Evolutionary conservation across 345 rosid genomes (phyloP), one percentile per base, ranked within the genome.

Genomic region (Salix brachista): DNA sequence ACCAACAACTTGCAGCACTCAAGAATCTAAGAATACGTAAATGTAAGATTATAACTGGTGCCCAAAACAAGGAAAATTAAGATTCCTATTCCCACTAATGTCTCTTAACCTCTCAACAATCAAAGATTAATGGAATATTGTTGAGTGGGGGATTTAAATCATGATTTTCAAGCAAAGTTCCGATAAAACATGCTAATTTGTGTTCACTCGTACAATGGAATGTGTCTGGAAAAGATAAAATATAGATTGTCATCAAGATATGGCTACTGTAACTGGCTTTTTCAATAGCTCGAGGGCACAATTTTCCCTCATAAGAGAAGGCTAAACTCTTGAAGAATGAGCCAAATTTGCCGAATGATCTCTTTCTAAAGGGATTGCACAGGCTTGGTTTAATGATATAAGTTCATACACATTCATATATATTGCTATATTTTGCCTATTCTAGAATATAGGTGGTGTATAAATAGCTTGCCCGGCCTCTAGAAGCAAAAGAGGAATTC

Each of bases 21-120:
- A 6, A 50, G n/a, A 52, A 52, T 52, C 58, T 6, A 19, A 5
- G 58, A 52, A 18, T 17, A 2, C 23, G 50, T 3, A 46, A 46
- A 11, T 14, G 50, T 3, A 46, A 46, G 17, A 46, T 46, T 46
- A 46, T 46, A 46, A 46, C 3, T 7, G 7, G 9, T 52, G 23
- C 37, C 21, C 56, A 69, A 2, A 71, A 11, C 11, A 34, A 14
- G 16, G 34, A 23, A 41, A 60, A 58, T 72, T 58, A 58, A 44
- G 69, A 74, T 74, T 74, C 77, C 19, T 64, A 56, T 5, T 10
- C 39, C 75, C 65, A 56, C 65, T 56, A 18, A 6, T 44, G 77
- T 64, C 69, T 30, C 78, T 52, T 25, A 23, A 52, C 78, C 78
- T 54, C 50, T 66, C 65, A 67, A 5, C 52, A 66, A 48, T 66